Evolutionary conservation across 139 green algal genomes (phyloP).

Genomic region (Protoeuglena noctilucae): DNA sequence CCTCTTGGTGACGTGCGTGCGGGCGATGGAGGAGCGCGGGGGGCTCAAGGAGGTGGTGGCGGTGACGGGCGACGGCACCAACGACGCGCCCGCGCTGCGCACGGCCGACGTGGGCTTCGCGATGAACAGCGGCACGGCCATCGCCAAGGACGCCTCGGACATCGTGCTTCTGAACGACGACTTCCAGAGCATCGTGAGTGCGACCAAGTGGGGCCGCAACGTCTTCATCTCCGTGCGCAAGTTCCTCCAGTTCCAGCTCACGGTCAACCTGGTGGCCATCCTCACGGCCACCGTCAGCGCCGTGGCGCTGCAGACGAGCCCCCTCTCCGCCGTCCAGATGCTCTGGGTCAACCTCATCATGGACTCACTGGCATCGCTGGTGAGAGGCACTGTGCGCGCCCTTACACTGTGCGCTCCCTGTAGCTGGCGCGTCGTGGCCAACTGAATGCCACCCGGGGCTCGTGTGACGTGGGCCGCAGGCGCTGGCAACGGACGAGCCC

Average conservation of each 20-base stretch:
- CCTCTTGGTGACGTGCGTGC: conserved; percentile 47
- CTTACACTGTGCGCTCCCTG: too few relatives aligned
- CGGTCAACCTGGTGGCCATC: conserved; percentile 58
- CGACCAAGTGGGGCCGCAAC: conserved; percentile 71
- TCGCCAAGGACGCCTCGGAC: conserved; percentile 69
- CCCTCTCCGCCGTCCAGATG: conserved; percentile 55
- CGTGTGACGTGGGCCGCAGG: too few relatives aligned
- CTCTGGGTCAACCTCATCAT: conserved; percentile 89
- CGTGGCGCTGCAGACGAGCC: conserved; percentile 30
- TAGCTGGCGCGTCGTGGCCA: too few relatives aligned
- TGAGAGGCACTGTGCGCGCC: too few relatives aligned
- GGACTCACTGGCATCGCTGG: conserved; percentile 62
- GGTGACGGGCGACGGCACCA: conserved; percentile 60
- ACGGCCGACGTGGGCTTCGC: conserved; percentile 70
- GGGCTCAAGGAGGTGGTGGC: conserved; percentile 23
- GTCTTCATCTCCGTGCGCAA: conserved; percentile 63
- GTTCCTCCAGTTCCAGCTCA: conserved; percentile 84
- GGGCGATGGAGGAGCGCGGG: not conserved
- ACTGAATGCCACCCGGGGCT: too few relatives aligned
- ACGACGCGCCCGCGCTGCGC: conserved; percentile 72
- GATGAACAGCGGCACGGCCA: conserved; percentile 62
- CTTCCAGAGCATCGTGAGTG: conserved; percentile 63
- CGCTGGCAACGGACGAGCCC: conserved; percentile 63
- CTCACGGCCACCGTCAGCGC: conserved; percentile 39
- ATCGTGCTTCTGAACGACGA: conserved; percentile 83